A percentile compares a stretch with the other conserved stretches of the same genome.
phyloP scores from a whole-genome alignment of 345 rosid species.

The Excoecaria agallocha region DNA sequence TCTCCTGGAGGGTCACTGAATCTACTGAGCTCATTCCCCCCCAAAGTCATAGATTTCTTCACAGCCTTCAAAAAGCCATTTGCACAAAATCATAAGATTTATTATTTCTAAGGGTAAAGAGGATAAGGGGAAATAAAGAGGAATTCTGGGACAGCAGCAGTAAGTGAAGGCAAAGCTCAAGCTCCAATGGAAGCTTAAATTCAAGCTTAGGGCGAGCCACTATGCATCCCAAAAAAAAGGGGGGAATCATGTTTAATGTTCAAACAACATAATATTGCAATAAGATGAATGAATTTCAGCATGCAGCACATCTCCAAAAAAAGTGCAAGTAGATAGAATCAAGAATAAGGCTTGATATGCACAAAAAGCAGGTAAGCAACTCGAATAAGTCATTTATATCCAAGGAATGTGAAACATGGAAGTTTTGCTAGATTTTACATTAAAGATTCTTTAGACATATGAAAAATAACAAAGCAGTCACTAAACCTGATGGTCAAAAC shows the following conservation, averaged over 20 bases:
- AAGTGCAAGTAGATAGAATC: background rate
- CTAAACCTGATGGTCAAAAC: background rate
- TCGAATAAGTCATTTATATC: background rate
- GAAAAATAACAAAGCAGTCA: background rate
- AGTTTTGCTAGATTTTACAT: background rate
- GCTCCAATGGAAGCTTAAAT: constrained; percentile 9
- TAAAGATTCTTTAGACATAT: background rate
- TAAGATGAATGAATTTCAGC: background rate
- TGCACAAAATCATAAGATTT: constrained; percentile 16
- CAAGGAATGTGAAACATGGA: background rate
- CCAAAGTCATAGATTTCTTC: constrained; percentile 47
- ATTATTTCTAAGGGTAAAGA: background rate
- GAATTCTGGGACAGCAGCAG: background rate
- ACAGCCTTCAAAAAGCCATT: constrained; percentile 46
- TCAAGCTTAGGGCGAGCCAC: constrained; percentile 1
- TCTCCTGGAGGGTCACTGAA: constrained; percentile 95
- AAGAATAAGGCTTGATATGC: background rate
- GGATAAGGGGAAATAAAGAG: background rate
- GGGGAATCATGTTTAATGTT: background rate
- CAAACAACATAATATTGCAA: background rate
- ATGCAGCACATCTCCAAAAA: background rate
- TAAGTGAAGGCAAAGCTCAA: constrained; percentile 2
- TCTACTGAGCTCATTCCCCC: constrained; percentile 75
- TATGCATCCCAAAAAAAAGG: background rate
- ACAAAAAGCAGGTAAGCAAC: background rate